Evolutionary conservation across 345 rosid species (phyloP), one percentile per base, ranked within the genome.

Genomic region (Kandelia obovata): DNA sequence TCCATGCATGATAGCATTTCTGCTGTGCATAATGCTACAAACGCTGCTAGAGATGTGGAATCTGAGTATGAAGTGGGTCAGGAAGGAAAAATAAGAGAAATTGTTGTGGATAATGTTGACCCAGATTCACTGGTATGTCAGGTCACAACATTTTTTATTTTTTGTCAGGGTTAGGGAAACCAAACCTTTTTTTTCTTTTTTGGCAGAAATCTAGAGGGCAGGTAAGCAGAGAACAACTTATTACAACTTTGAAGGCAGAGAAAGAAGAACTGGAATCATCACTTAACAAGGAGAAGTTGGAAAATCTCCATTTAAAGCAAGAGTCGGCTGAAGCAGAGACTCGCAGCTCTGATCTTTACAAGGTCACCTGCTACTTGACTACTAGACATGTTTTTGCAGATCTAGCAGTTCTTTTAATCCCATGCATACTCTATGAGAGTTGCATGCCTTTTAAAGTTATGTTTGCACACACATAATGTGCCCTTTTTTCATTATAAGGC

Each of bases 41-140:
- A 84, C 61, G 78, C 88, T 37, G 86, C 95, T 53, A 83, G 96
- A 84, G 95, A 90, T 85, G 68, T 85, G 69, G 97, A 89, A 71
- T 92, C 97, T 23, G 96, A 92, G 73, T 61, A 80, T 64, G 96
- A 88, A 80, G 83, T 69, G 19, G 85, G 84, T 74, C 98, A 86
- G 76, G 98, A 88, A 76, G 90, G 88, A 71, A 92, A 80, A 86
- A 87, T 91, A 61, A 85, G 98, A 53, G 99, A 96, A 86, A 89
- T 90, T 72, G 87, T 81, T 68, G 51, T 89, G 83, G 99, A 92
- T 83, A 86, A 87, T 64, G 71, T 74, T 66, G 85, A 90, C 71
- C 74, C 70, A 30, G 89, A 82, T 70, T 74, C 83, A 72, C 61
- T 17, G 89, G 99, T 92, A 85, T 61, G 71, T 67, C 2, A 37